phyloP scores from a whole-genome alignment of 2,329 filamentous ascomycete genomes.

The Mollisiaceae sp. region DNA sequence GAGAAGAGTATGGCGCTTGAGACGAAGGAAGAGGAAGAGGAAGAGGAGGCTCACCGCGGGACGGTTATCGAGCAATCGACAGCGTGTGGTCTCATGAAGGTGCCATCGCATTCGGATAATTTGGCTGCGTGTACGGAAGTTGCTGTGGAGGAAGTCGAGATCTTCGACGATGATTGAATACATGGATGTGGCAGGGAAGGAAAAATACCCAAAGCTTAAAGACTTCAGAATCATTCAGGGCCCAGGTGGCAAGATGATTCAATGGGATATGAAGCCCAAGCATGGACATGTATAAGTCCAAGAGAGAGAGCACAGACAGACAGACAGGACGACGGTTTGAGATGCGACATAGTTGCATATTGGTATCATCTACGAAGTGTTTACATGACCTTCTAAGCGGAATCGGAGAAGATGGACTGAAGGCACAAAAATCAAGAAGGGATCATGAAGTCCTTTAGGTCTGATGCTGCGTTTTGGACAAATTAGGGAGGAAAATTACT shows the following conservation, averaged over 20 bases:
- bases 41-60: not conserved
- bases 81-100: not conserved
- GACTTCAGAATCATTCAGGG: not conserved
- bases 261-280: not conserved
- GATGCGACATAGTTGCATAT: too few relatives aligned
- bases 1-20: not conserved
- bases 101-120: not conserved
- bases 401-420: too few relatives aligned
- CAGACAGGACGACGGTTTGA: not conserved
- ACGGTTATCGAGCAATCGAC: not conserved
- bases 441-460: too few relatives aligned
- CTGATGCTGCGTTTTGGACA: too few relatives aligned
- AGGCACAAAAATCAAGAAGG: too few relatives aligned
- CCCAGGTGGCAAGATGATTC: not conserved
- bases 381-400: too few relatives aligned
- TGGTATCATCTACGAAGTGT: too few relatives aligned
- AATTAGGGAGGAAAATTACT: too few relatives aligned
- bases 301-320: too few relatives aligned
- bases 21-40: not conserved
- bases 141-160: not conserved
- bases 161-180: conserved; percentile 1
- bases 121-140: not conserved
- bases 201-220: not conserved
- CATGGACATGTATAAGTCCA: too few relatives aligned
- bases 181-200: not conserved